Conservation (phyloP, 192 early-diverging fungal species). For the Backusella westeae region DNA sequence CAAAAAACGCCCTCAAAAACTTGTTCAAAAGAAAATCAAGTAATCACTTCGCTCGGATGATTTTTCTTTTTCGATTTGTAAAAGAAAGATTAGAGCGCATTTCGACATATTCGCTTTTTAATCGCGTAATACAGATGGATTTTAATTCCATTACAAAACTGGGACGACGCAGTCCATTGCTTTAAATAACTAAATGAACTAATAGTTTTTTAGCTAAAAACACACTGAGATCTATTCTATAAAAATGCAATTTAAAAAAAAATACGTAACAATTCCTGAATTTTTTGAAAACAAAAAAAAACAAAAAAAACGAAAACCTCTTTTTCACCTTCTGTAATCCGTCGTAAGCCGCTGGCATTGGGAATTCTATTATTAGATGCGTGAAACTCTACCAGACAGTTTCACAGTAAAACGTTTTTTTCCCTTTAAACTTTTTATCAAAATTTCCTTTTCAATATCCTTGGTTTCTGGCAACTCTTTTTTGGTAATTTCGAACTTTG, state of each 20-base stretch:
- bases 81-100: not conserved
- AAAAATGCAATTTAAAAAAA: not conserved
- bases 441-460: not conserved
- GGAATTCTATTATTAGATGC: not conserved
- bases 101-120: not conserved
- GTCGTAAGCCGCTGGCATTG: not conserved
- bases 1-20: not conserved
- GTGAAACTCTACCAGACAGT: not conserved
- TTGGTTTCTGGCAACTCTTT: not conserved
- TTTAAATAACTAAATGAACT: not conserved
- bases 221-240: not conserved
- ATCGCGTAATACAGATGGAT: not conserved
- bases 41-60: not conserved
- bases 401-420: not conserved
- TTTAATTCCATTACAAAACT: not conserved
- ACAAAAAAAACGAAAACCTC: not conserved
- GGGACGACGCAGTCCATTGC: not conserved
- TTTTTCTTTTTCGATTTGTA: not conserved
- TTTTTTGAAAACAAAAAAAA: not conserved
- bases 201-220: not conserved
- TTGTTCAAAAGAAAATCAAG: not conserved
- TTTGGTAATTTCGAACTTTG: not conserved
- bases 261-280: not conserved
- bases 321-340: not conserved
- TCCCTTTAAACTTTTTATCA: not conserved